Evolutionary conservation across 805 yeast species (phyloP).

Genomic region (Saccharomyces mikatae): DNA sequence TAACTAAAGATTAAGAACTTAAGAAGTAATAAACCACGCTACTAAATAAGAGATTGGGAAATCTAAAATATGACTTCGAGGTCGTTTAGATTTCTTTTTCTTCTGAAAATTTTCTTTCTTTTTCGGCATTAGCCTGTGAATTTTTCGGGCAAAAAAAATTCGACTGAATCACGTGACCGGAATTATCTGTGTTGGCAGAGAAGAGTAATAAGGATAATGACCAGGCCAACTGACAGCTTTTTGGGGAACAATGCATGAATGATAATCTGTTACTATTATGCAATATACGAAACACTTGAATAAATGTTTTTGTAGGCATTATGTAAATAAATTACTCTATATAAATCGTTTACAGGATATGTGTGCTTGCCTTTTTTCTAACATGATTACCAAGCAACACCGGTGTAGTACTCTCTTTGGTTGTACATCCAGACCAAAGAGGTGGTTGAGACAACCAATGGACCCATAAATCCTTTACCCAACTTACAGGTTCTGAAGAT

Average conservation of each 20-base stretch:
- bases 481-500: slow-evolving; percentile 69
- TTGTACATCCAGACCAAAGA: slow-evolving; percentile 74
- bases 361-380: not conserved
- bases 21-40: not conserved
- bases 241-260: not conserved
- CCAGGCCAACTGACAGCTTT: not conserved
- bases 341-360: not conserved
- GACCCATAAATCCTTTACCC: slow-evolving; percentile 86
- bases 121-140: not conserved
- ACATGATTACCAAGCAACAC: slow-evolving; percentile 17
- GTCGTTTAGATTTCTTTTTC: not conserved
- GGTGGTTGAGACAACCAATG: slow-evolving; percentile 69
- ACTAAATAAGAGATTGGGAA: not conserved
- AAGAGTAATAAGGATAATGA: not conserved
- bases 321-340: not conserved
- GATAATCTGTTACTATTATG: not conserved
- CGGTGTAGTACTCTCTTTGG: slow-evolving; percentile 60
- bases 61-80: not conserved
- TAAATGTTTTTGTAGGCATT: not conserved
- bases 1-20: not conserved
- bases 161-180: not conserved
- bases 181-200: not conserved
- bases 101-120: not conserved
- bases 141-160: not conserved
- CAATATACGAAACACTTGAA: not conserved